Base-by-base conservation (phyloP, 192 early-diverging fungal species). In the Gamsiella multidivaricata region DNA sequence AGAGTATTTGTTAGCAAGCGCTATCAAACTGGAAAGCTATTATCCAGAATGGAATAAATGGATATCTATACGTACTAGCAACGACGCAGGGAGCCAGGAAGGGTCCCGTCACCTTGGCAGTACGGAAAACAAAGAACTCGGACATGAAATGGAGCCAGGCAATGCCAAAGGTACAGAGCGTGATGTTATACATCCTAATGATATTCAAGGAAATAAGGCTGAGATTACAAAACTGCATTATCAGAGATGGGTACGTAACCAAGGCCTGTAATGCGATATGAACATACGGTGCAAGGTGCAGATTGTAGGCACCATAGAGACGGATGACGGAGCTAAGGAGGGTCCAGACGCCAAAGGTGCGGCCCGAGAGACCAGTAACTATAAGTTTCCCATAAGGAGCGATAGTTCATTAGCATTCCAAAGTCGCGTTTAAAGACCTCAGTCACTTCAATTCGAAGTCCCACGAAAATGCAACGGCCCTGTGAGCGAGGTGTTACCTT, bases 331-430 rank as follows among this genome's bases (percentile, higher is more conserved):
- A 90, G 20, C 90, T 91, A 22, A 92, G 87, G 63, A 93, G 84
- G 0, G 96, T 97, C 95, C 95, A 98, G 23, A 89, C 83, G 7
- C 92, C 96, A 88, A 96, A 94, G 51, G 94, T 80, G 33, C 94
- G 91, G 34, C 91, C 88, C 22, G 89, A 88, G 68, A 98, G 85
- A 29, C 87, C 82, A 3, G 94, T 95, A n/a, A 93, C 95, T 89
- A 84, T 69, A 49, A 47, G n/a, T n/a, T n/a, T n/a, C n/a, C n/a
- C n/a, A n/a, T n/a, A n/a, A n/a, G 32, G 22, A 46, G 2, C 7
- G 22, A 45, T 15, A 12, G 17, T n/a, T n/a, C n/a, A n/a, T n/a
- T n/a, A n/a, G n/a, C n/a, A n/a, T n/a, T n/a, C n/a, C n/a, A n/a
- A n/a, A n/a, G n/a, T n/a, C n/a, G n/a, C n/a, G n/a, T n/a, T 29